Evolutionary conservation across 495 filamentous ascomycete species (phyloP), one percentile per base, ranked within the genome.

Genomic region (Amphirosellinia nigrospora): DNA sequence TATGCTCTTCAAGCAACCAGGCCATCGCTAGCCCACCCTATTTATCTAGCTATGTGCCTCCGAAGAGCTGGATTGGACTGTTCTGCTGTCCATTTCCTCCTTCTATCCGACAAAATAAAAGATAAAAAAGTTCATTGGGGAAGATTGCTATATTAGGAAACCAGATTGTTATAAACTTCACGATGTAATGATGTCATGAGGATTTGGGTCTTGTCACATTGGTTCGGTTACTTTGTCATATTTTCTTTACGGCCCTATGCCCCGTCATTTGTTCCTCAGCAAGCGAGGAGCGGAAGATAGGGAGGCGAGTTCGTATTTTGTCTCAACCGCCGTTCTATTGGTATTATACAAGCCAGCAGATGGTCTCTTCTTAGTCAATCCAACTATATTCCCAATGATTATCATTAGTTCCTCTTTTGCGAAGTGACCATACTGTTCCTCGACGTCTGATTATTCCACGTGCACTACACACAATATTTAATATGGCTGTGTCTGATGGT

Each of bases 111-210:
- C 36, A 45, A 9, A 15, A 8, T 32, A 26, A 60, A 15, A 46
- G 16, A 50, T 34, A 3, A 26, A 53, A 59, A 68, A 46, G 16
- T 1, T 38, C 65, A 61, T 68, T 68, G 66, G 53, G 41, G 39
- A 60, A 39, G 34, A 36, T 55, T 56, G 64, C 43, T 52, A 9
- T 60, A 39, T 28, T 19, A 45, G 36, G 64, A 67, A 34, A 55
- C 55, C 66, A 69, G 66, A 69, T 46, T 69, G 66, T 61, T 36
- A 69, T 43, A 50, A 43, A 58, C 21, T 67, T 32, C 45, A 56
- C 53, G 21, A 56, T 13, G 21, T 56, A 19, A 65, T 21, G 63
- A 65, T 59, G 38, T 30, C 11, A 56, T 58, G 52, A 46, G 64
- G 52, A 32, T 58, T 43, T 46, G 21, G 64, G 46, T 41, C 21